These are phyloP conservation scores for Panicum hallii DNA, from an alignment of 202 grass and related monocot genomes.

Conservation along the genomic window DNA sequence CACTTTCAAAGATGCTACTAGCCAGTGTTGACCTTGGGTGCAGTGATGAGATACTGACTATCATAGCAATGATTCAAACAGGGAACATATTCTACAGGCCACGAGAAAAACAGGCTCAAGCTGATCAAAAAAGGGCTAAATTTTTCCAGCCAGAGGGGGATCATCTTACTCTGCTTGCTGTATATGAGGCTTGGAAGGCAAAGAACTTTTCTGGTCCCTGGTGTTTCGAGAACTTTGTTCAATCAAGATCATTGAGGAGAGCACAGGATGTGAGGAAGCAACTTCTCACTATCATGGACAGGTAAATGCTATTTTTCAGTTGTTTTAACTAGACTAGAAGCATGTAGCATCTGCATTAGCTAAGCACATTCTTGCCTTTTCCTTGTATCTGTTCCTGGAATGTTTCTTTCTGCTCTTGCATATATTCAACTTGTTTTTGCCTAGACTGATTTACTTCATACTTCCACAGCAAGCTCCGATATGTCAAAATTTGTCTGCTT, in stretches of 20 bases:
- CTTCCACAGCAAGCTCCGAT: neutral
- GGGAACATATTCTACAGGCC: conserved; percentile 98
- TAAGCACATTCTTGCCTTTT: neutral
- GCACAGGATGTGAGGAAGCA: conserved; percentile 79
- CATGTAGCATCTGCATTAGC: neutral
- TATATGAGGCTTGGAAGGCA: conserved; percentile 82
- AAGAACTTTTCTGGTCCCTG: conserved; percentile 79
- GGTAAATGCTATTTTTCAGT: conserved; percentile 48
- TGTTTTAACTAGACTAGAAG: conserved; percentile 6
- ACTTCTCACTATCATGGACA: conserved; percentile 79
- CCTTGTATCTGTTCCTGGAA: neutral
- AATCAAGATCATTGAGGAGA: conserved; percentile 66
- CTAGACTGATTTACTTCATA: neutral
- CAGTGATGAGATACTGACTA: conserved; percentile 93
- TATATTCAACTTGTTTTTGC: conserved; percentile 7
- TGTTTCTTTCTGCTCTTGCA: neutral
- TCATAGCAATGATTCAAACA: conserved; percentile 95
- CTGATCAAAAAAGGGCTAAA: conserved; percentile 73
- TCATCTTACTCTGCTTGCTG: conserved; percentile 75
- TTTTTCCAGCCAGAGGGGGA: conserved; percentile 79
- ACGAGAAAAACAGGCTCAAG: conserved; percentile 74
- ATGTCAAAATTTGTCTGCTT: neutral
- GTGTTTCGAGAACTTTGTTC: conserved; percentile 86
- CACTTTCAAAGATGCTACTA: conserved; percentile 92
- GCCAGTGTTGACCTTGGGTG: conserved; percentile 97